These are phyloP conservation scores for Macadamia integrifolia DNA, from an alignment of 164 flowering plant species.

Conservation along the genomic window DNA sequence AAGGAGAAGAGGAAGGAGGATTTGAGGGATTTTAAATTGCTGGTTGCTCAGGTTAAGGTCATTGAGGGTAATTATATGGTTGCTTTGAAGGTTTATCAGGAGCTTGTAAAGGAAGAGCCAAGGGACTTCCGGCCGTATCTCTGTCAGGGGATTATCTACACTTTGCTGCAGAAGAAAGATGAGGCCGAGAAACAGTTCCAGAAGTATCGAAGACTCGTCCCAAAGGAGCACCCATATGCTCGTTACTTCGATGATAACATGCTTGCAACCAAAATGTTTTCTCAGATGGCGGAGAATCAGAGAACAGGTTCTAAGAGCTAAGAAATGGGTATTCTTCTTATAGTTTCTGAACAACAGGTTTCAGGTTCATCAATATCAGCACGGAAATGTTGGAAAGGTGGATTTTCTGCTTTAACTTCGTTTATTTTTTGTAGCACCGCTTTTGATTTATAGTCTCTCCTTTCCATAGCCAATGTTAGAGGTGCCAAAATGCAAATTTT, in stretches of 20 bases:
- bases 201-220: constrained; percentile 72
- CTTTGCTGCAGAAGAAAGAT: constrained; percentile 59
- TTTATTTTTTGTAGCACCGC: too few species aligned
- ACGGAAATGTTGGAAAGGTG: too few species aligned
- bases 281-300: constrained; percentile 46
- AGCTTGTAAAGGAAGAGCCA: constrained; percentile 79
- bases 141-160: constrained; percentile 82
- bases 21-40: constrained; percentile 69
- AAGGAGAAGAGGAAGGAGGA: constrained; percentile 48
- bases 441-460: too few species aligned
- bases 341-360: neutral
- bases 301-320: constrained; percentile 31
- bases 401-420: too few species aligned
- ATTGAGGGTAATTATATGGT: constrained; percentile 54
- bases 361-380: too few species aligned
- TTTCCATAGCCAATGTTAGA: too few species aligned
- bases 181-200: constrained; percentile 76
- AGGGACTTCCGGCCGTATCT: constrained; percentile 89
- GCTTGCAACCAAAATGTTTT: constrained; percentile 55
- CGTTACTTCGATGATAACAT: constrained; percentile 61
- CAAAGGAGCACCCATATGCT: constrained; percentile 72
- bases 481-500: neutral
- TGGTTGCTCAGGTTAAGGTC: constrained; percentile 69
- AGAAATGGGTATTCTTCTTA: constrained; percentile 5
- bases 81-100: constrained; percentile 75